Evolutionary conservation across 345 rosid genomes (phyloP).

Genomic region (Isatis tinctoria): DNA sequence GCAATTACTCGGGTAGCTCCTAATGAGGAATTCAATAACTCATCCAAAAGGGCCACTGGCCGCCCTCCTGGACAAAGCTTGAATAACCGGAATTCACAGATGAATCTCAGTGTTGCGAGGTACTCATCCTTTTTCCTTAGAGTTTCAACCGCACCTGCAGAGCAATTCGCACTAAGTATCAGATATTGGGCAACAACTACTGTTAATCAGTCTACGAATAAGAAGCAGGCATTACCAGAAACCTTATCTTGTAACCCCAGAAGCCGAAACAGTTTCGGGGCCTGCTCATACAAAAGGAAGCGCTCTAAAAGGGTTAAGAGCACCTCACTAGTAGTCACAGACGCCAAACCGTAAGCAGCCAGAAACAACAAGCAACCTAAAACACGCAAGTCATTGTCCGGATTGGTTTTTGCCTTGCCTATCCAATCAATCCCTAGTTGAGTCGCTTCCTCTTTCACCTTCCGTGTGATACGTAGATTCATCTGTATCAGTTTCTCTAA

Average conservation of each 20-base stretch:
- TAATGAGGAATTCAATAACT: not conserved
- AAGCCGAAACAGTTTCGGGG: conserved; percentile 18
- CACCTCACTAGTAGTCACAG: conserved; percentile 1
- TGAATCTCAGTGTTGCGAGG: conserved; percentile 8
- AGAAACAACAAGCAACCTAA: conserved; percentile 22
- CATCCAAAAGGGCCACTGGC: conserved; percentile 15
- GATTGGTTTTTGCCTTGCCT: not conserved
- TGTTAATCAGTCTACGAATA: not conserved
- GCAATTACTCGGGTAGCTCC: not conserved
- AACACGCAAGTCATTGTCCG: not conserved
- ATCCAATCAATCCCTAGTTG: conserved; percentile 19
- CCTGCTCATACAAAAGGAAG: conserved; percentile 13
- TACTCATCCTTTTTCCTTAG: conserved; percentile 1
- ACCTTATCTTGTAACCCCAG: conserved; percentile 11
- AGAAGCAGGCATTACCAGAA: conserved; percentile 16
- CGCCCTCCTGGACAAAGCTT: not conserved
- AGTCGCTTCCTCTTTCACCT: conserved; percentile 18
- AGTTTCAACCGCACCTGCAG: conserved; percentile 17
- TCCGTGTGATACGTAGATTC: not conserved
- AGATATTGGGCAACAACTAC: not conserved
- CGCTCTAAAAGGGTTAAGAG: not conserved
- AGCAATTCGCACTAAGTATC: not conserved
- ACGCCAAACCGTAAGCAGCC: conserved; percentile 11
- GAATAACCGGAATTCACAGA: conserved; percentile 11
- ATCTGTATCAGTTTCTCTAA: conserved; percentile 4